phyloP scores from a whole-genome alignment of 352 stramenopile species.

The Sclerospora graminicola region DNA sequence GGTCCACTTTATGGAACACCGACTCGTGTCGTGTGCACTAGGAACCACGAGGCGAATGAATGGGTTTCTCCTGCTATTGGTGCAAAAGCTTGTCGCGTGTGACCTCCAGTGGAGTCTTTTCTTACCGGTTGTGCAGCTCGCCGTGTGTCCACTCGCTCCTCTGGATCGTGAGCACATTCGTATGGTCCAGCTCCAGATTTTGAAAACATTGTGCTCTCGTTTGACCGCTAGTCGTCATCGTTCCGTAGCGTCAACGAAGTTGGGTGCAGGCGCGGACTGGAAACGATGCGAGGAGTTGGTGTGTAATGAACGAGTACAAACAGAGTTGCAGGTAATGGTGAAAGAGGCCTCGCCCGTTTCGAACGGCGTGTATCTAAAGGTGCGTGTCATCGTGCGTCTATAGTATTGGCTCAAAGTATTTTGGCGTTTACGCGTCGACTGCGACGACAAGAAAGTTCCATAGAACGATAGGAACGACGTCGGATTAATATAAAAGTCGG shows the following conservation, averaged over 20 bases:
- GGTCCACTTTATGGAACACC: conserved; percentile 33
- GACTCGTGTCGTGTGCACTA: conserved; percentile 30
- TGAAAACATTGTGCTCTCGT: conserved; percentile 34
- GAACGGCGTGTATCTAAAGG: conserved; percentile 3
- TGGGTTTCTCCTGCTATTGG: conserved; percentile 40
- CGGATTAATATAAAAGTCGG: no score
- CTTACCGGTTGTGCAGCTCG: conserved; percentile 28
- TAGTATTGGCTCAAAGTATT: conserved; percentile 35
- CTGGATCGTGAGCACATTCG: conserved; percentile 25
- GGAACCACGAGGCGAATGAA: conserved; percentile 29
- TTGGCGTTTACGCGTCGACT: conserved; percentile 23
- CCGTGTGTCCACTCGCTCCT: conserved; percentile 26
- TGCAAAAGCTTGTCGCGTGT: conserved; percentile 34
- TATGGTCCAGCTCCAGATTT: conserved; percentile 39
- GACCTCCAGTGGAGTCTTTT: conserved; percentile 16
- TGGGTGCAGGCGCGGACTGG: conserved; percentile 8
- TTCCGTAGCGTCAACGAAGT: background rate
- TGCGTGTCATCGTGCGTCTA: conserved; percentile 18
- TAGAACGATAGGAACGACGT: no score
- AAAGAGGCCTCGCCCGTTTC: conserved; percentile 1
- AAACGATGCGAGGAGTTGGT: conserved; percentile 25
- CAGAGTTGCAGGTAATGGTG: conserved; percentile 27
- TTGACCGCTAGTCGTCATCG: conserved; percentile 14
- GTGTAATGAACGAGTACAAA: conserved; percentile 39
- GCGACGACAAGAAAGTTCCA: conserved; percentile 7